Conservation (phyloP, 192 early-diverging fungal species). For the Spizellomyces sp. region DNA sequence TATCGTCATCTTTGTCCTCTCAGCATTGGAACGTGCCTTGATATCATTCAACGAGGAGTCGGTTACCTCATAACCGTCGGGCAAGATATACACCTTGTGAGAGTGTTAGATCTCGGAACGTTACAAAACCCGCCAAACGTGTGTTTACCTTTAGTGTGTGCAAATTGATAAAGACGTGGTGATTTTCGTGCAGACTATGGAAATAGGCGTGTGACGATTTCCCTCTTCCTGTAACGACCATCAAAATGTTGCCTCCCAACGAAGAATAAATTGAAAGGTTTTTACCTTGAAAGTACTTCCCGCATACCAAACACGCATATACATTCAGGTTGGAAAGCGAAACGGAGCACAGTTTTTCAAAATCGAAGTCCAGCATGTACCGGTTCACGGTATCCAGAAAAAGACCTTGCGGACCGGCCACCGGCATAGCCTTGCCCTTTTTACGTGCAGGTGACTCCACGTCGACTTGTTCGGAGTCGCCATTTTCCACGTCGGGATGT, state of each 20-base stretch:
- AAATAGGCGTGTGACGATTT: constrained; percentile 91
- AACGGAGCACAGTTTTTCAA: constrained; percentile 96
- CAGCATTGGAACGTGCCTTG: constrained; percentile 56
- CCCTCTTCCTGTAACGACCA: constrained; percentile 68
- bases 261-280: neutral
- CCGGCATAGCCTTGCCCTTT: constrained; percentile 13
- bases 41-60: constrained; percentile 90
- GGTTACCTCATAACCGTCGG: constrained; percentile 89
- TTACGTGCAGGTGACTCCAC: constrained; percentile 8
- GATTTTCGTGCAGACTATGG: constrained; percentile 92
- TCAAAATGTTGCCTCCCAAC: neutral
- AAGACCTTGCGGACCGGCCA: constrained; percentile 38
- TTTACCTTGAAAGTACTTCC: constrained; percentile 89
- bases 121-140: too few relatives aligned
- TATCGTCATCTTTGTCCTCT: neutral
- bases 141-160: constrained; percentile 67
- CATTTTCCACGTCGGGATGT: too few relatives aligned
- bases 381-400: constrained; percentile 88
- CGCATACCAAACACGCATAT: constrained; percentile 95
- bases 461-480: neutral
- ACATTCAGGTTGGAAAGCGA: constrained; percentile 92
- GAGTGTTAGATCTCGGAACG: neutral
- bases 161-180: constrained; percentile 95
- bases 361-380: constrained; percentile 93
- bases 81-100: constrained; percentile 79